Percentiles rank a stretch among this genome's conserved stretches.
Evolutionary conservation across 2,329 filamentous ascomycete genomes (phyloP).

Genomic region (Pseudogymnoascus sp.): DNA sequence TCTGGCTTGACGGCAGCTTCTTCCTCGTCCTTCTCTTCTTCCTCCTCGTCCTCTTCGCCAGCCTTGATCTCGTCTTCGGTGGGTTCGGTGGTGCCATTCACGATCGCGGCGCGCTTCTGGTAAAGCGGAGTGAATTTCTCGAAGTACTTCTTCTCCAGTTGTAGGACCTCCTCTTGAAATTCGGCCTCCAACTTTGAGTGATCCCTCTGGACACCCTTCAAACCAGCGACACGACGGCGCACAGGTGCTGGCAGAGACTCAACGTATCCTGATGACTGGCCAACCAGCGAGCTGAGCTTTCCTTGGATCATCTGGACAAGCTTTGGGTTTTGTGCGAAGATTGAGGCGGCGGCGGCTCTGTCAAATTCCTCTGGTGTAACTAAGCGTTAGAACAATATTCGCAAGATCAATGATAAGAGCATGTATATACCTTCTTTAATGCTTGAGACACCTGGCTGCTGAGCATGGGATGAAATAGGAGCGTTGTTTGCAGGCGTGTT

Average conservation of each 20-base stretch:
- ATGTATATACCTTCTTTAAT: conserved; percentile 84
- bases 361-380: conserved; percentile 70
- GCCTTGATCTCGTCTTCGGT: conserved; percentile 78
- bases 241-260: conserved; percentile 87
- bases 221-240: conserved; percentile 83
- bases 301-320: conserved; percentile 97
- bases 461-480: conserved; percentile 93
- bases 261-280: conserved; percentile 93
- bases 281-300: conserved; percentile 85
- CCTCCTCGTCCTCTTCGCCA: conserved; percentile 71
- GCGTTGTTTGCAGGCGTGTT: conserved; percentile 95
- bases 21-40: conserved; percentile 50
- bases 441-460: conserved; percentile 85
- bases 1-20: conserved; percentile 40
- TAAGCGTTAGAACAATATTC: not conserved
- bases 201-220: conserved; percentile 98
- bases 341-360: conserved; percentile 73
- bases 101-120: conserved; percentile 83
- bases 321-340: conserved; percentile 92
- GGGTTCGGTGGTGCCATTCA: conserved; percentile 81
- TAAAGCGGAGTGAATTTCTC: conserved; percentile 97
- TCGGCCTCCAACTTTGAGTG: conserved; percentile 96
- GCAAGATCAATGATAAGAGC: not conserved
- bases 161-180: conserved; percentile 96
- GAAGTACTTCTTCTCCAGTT: conserved; percentile 99